Base-by-base conservation (phyloP, 345 rosid species). In the Linum lewisii region DNA sequence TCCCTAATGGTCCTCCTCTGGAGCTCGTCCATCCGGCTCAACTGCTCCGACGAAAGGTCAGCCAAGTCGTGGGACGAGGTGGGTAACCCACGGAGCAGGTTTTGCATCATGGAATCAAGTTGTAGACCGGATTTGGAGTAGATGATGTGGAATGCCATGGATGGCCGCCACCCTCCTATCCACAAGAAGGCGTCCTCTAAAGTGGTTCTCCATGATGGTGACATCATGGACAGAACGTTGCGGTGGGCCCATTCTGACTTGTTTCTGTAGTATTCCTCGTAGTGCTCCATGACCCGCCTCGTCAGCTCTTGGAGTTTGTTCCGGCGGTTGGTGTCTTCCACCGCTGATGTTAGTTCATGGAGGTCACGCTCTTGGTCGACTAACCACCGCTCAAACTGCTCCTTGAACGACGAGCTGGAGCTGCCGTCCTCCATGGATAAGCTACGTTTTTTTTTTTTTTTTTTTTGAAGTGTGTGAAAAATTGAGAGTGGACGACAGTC, bases 131-230 rank as follows among this genome's bases (percentile, higher is more conserved):
- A 75, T 44, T 73, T 72, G 9, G 81, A 79, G 73, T 79, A 76
- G 55, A 82, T 71, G 61, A 82, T 57, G 68, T 79, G 82, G 58
- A 82, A 75, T 21, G 84, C 79, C 75, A 61, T 70, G 67, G 63
- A 64, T 8, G 82, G 84, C 18, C 79, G 63, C 87, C 87, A 82
- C 18, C 78, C 83, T 0, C 78, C 83, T 3, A 77, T 73, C 83
- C 86, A 82, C 2, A 77, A 73, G 53, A 79, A 77, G 4, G 79
- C 78, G 3, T 68, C 72, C 72, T 82, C 82, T 0, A 82, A 66
- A 1, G 59, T 38, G 62, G 73, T 82, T 29, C 50, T 65, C 87
- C 87, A 78, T 6, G 77, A 22, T 11, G 87, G 84, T 0, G 76
- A 68, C 23, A 77, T 22, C 79, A 79, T 67, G 37, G 66, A 19